These are phyloP conservation scores for Fusarium udum DNA, from an alignment of 2,329 filamentous ascomycete genomes.

Conservation along the genomic window DNA sequence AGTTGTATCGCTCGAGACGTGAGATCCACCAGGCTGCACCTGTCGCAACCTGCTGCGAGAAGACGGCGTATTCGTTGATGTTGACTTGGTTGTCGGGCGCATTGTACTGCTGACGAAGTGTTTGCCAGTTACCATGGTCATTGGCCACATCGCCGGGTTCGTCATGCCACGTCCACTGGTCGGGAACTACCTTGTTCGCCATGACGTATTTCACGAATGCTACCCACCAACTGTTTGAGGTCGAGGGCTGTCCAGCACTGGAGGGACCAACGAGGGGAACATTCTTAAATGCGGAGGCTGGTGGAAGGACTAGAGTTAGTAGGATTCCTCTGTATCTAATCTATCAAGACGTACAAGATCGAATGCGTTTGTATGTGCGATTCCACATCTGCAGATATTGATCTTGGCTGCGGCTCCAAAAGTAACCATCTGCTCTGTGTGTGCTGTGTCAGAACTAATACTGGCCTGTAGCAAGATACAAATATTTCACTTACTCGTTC, in stretches of 20 bases:
- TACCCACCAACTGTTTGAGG: constrained; percentile 4
- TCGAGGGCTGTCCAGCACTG: neutral
- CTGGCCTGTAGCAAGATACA: neutral
- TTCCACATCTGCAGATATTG: neutral
- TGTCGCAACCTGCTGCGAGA: neutral
- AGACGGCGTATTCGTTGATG: neutral
- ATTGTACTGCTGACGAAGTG: neutral
- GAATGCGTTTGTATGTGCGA: neutral
- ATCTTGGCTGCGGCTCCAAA: neutral
- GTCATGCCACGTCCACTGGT: constrained; percentile 3
- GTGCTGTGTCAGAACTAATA: neutral
- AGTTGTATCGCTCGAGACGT: neutral
- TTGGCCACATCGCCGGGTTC: neutral
- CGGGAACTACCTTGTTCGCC: neutral
- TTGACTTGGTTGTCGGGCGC: constrained; percentile 1
- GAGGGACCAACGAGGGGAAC: neutral
- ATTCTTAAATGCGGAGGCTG: neutral
- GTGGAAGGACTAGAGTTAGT: neutral
- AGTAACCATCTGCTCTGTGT: neutral
- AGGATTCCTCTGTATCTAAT: accelerated
- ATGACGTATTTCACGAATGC: neutral
- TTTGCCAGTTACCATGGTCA: neutral
- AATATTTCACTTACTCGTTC: neutral
- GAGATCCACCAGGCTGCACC: neutral
- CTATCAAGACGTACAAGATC: neutral